Conservation (phyloP, 352 stramenopile genomes). For the Pythium phragmiticola region DNA sequence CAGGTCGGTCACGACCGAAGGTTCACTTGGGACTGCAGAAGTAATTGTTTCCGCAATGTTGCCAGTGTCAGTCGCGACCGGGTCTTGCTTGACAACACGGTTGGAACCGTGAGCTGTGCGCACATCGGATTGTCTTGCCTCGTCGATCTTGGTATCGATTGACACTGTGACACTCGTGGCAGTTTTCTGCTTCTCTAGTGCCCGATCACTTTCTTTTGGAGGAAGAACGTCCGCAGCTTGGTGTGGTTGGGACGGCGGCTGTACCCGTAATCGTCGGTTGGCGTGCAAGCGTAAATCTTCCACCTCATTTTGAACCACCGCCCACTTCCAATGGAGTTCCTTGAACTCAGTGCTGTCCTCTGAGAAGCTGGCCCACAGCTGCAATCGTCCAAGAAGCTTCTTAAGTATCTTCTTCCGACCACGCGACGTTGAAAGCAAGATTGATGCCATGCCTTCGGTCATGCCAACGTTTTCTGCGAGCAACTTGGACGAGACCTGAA, state of each 20-base stretch:
- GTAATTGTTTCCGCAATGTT: too few species aligned
- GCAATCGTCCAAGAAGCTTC: conserved; percentile 22
- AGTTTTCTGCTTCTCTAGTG: neutral
- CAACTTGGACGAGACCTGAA: conserved; percentile 5
- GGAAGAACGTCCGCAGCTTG: neutral
- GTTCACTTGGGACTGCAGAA: too few species aligned
- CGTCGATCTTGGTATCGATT: neutral
- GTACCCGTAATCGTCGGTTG: neutral
- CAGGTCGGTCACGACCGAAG: too few species aligned
- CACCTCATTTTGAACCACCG: conserved; percentile 1
- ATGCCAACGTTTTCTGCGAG: conserved; percentile 19
- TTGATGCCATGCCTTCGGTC: conserved; percentile 24
- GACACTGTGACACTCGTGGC: neutral
- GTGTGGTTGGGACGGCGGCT: neutral
- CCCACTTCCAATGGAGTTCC: conserved; percentile 20
- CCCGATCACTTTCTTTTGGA: neutral
- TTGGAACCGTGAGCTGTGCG: neutral
- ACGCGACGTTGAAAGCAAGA: conserved; percentile 24
- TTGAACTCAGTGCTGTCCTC: neutral
- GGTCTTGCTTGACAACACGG: neutral
- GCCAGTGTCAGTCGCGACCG: neutral
- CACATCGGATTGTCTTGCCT: neutral
- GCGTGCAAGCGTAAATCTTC: conserved; percentile 1
- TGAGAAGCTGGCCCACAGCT: neutral
- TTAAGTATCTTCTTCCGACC: conserved; percentile 26